Percentiles rank a stretch among this genome's conserved stretches.
Conservation (phyloP, 176 grass and related monocot genomes). For the Musa schizocarpa region DNA sequence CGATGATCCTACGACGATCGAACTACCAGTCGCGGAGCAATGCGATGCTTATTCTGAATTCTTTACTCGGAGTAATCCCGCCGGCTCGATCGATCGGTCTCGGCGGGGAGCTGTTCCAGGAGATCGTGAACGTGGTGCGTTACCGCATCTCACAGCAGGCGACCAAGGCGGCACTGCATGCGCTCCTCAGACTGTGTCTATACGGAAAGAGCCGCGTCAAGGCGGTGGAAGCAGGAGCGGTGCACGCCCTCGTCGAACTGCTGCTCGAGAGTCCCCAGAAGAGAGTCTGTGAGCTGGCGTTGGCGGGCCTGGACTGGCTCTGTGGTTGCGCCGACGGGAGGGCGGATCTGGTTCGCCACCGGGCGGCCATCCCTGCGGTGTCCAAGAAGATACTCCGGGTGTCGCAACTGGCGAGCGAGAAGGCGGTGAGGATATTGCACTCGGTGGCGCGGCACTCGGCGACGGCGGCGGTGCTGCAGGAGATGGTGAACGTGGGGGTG, state of each 20-base stretch:
- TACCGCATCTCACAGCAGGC: slow-evolving; percentile 40
- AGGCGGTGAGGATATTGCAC: slow-evolving; percentile 59
- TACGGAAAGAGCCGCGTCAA: slow-evolving; percentile 56
- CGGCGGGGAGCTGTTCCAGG: slow-evolving; percentile 34
- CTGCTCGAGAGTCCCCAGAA: slow-evolving; percentile 55
- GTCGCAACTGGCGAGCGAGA: slow-evolving; percentile 54
- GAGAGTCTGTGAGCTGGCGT: slow-evolving; percentile 50
- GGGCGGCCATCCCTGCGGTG: slow-evolving; percentile 55
- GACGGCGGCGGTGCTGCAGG: slow-evolving; percentile 55
- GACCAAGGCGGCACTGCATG: slow-evolving; percentile 56
- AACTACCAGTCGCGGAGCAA: slow-evolving; percentile 36
- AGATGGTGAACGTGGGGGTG: slow-evolving; percentile 64
- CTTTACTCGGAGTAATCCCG: slow-evolving; percentile 29
- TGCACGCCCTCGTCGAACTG: slow-evolving; percentile 48
- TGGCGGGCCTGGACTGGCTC: slow-evolving; percentile 53
- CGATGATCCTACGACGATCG: slow-evolving; percentile 40
- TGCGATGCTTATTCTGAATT: slow-evolving; percentile 46
- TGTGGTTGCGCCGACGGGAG: slow-evolving; percentile 86
- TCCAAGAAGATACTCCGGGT: slow-evolving; percentile 57
- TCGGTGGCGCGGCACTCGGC: slow-evolving; percentile 48
- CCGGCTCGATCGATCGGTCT: slow-evolving; percentile 36
- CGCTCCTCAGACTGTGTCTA: slow-evolving; percentile 33
- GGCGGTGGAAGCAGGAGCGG: slow-evolving; percentile 46
- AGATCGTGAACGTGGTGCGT: slow-evolving; percentile 44
- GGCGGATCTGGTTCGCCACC: slow-evolving; percentile 56